Evolutionary conservation across 306 rosid species (phyloP).

Genomic region (Medicago lupulina): DNA sequence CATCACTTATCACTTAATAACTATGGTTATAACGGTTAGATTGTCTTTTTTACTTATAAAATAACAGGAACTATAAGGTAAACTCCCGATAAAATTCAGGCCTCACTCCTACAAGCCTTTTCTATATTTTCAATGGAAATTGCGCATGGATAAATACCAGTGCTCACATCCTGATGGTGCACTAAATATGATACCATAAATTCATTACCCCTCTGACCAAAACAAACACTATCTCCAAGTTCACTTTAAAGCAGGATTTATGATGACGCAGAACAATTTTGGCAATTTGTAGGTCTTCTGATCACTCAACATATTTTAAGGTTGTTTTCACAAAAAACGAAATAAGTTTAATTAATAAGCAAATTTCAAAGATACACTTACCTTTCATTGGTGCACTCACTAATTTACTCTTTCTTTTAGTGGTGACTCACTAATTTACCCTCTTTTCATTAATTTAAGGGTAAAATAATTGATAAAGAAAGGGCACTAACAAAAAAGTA

Average conservation of each 20-base stretch:
- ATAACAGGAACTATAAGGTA: slow-evolving; percentile 23
- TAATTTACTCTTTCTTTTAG: not conserved
- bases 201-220: slow-evolving; percentile 3
- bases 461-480: not conserved
- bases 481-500: not conserved
- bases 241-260: slow-evolving; percentile 1
- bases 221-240: slow-evolving; percentile 11
- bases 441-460: not conserved
- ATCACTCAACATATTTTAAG: not conserved
- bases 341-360: too few species aligned
- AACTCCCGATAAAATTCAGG: not conserved
- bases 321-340: too few species aligned
- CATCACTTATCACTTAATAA: slow-evolving; percentile 7
- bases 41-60: slow-evolving; percentile 15
- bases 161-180: not conserved
- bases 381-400: not conserved
- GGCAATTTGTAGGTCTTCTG: slow-evolving; percentile 2
- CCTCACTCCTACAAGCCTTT: slow-evolving; percentile 24
- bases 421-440: not conserved
- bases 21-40: not conserved
- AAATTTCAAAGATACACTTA: too few species aligned
- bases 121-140: slow-evolving; percentile 13
- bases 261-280: not conserved
- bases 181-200: not conserved
- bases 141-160: not conserved